These are phyloP conservation scores for Decorospora gaudefroyi DNA, from an alignment of 2,329 filamentous ascomycete species.

Conservation along the genomic window DNA sequence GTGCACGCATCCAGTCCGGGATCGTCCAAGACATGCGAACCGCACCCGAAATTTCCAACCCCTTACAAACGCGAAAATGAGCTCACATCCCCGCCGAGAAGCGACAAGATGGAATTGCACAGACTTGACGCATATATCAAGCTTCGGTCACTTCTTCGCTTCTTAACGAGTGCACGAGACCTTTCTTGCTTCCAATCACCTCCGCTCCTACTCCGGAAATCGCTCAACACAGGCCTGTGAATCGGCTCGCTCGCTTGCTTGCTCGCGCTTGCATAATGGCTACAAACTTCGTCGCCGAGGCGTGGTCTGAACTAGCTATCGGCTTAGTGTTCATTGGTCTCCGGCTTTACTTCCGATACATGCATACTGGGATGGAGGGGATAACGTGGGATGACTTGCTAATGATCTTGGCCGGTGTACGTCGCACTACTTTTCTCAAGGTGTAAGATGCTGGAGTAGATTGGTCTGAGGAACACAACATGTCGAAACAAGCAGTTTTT, in stretches of 20 bases:
- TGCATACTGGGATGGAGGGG: constrained; percentile 54
- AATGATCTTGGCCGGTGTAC: constrained; percentile 60
- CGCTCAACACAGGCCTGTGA: too few species aligned
- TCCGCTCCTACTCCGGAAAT: too few species aligned
- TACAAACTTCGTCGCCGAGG: constrained; percentile 12
- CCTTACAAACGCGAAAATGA: neutral
- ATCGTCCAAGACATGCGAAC: neutral
- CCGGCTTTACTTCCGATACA: constrained; percentile 57
- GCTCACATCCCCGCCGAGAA: neutral
- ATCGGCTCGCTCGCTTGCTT: too few species aligned
- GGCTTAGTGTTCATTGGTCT: constrained; percentile 55
- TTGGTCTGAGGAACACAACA: too few species aligned
- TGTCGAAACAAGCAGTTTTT: too few species aligned
- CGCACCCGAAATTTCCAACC: neutral
- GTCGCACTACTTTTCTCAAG: too few species aligned
- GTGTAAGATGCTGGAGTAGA: too few species aligned
- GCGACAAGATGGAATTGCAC: neutral
- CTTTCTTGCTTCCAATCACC: too few species aligned
- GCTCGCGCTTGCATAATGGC: constrained; percentile 3
- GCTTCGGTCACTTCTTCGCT: neutral
- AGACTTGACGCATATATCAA: neutral
- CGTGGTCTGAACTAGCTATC: constrained; percentile 13
- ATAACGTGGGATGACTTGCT: constrained; percentile 63
- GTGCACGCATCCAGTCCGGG: too few species aligned
- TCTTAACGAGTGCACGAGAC: too few species aligned